These are phyloP conservation scores for Penicillium verhagenii DNA, from an alignment of 495 filamentous ascomycete species.

Conservation along the genomic window DNA sequence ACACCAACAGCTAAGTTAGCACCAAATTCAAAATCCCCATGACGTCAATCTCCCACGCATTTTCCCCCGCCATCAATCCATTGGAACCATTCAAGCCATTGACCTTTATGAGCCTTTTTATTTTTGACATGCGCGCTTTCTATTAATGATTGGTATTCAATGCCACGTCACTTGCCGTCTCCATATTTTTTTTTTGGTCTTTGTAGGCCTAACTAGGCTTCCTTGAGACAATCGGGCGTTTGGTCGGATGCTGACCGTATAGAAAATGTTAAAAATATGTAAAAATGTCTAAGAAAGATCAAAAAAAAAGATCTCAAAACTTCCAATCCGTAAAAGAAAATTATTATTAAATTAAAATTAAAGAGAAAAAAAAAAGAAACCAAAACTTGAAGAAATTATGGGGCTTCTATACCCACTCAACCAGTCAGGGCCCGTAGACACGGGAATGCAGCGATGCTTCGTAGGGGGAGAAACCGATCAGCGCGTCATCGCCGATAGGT, in stretches of 20 bases:
- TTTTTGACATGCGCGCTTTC: not conserved
- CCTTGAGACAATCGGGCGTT: conserved; percentile 4
- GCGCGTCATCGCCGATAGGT: conserved; percentile 7
- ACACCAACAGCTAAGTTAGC: no score
- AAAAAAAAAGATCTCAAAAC: no score
- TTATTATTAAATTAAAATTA: no score
- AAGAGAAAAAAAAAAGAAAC: no score
- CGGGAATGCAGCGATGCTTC: conserved; percentile 16
- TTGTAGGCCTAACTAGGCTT: not conserved
- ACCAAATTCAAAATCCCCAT: no score
- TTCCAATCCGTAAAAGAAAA: no score
- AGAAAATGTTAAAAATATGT: no score
- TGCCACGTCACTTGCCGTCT: not conserved
- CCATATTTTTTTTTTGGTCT: not conserved
- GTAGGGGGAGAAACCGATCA: conserved; percentile 20
- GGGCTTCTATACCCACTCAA: no score
- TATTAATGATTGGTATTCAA: not conserved
- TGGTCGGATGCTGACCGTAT: not conserved
- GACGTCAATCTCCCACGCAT: not conserved
- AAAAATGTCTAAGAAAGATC: no score
- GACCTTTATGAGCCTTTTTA: no score
- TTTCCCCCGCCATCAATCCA: no score
- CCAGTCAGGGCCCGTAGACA: not conserved
- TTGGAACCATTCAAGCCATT: no score
- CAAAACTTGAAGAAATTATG: not conserved